phyloP scores from a whole-genome alignment of 2,329 filamentous ascomycete species.

The Calonectria pteridis region DNA sequence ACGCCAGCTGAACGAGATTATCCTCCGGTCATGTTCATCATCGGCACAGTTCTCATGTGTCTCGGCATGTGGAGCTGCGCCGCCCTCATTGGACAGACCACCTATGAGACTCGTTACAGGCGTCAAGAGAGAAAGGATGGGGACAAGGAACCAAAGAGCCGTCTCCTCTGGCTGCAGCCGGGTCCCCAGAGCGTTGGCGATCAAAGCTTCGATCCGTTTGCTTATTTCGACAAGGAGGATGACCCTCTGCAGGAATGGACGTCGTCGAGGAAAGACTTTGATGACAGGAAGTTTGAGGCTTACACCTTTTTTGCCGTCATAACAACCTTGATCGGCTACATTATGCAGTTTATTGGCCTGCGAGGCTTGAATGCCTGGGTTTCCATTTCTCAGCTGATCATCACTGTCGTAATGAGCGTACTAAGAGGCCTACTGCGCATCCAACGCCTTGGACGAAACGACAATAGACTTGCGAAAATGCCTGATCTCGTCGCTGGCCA shows the following conservation, averaged over 20 bases:
- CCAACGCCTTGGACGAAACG: not conserved
- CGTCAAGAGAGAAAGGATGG: not conserved
- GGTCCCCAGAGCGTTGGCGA: not conserved
- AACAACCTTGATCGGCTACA: not conserved
- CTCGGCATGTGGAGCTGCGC: conserved; percentile 1
- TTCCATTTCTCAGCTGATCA: not conserved
- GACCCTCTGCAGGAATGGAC: not conserved
- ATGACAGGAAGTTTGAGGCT: not conserved
- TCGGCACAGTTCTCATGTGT: not conserved
- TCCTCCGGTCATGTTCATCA: conserved; percentile 1
- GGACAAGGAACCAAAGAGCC: not conserved
- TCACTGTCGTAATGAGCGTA: not conserved
- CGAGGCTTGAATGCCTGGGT: not conserved
- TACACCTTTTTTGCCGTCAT: not conserved
- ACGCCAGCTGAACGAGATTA: not conserved
- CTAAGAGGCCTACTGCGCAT: not conserved
- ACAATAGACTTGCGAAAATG: conserved; percentile 1
- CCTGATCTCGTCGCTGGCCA: not conserved
- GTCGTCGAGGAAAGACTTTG: conserved; percentile 5
- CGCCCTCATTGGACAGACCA: not conserved
- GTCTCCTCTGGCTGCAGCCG: not conserved
- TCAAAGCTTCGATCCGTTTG: not conserved
- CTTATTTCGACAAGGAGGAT: not conserved
- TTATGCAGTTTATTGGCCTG: conserved; percentile 2
- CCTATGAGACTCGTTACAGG: not conserved